Percentiles rank a stretch among this genome's conserved stretches.
These are phyloP conservation scores for Cicer bijugum DNA, from an alignment of 306 rosid genomes.

Conservation along the genomic window DNA sequence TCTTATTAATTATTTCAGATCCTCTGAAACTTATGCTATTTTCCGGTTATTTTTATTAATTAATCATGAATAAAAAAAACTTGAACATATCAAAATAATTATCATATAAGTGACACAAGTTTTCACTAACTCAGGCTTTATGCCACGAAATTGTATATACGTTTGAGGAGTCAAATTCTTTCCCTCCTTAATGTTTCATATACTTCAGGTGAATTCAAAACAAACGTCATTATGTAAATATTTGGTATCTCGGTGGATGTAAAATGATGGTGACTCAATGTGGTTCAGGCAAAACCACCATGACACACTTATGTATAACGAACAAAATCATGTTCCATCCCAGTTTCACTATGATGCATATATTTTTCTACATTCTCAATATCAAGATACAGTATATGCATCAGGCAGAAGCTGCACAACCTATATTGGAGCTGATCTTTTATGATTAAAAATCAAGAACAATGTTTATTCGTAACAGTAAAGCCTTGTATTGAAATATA, in stretches of 20 bases:
- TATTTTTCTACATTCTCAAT: conserved; percentile 19
- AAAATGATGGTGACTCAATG: no score
- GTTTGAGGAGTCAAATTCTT: not conserved
- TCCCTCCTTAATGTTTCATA: not conserved
- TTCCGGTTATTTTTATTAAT: not conserved
- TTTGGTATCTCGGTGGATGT: no score
- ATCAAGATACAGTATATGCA: not conserved
- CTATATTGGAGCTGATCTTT: conserved; percentile 7
- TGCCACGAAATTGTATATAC: not conserved
- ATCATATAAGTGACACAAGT: no score
- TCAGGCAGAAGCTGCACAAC: conserved; percentile 8
- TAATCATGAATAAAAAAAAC: not conserved
- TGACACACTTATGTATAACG: no score
- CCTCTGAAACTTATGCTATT: not conserved
- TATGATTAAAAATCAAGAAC: conserved; percentile 17
- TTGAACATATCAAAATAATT: not conserved
- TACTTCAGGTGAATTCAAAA: no score
- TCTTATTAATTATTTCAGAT: not conserved
- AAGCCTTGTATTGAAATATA: conserved; percentile 37
- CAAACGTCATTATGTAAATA: no score
- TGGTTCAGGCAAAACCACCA: no score
- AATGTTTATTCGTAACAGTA: not conserved
- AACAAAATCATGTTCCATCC: not conserved
- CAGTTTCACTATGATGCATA: not conserved
- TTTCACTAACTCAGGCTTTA: not conserved